Evolutionary conservation across 2,329 filamentous ascomycete genomes (phyloP).

Genomic region (Colletotrichum karsti): DNA sequence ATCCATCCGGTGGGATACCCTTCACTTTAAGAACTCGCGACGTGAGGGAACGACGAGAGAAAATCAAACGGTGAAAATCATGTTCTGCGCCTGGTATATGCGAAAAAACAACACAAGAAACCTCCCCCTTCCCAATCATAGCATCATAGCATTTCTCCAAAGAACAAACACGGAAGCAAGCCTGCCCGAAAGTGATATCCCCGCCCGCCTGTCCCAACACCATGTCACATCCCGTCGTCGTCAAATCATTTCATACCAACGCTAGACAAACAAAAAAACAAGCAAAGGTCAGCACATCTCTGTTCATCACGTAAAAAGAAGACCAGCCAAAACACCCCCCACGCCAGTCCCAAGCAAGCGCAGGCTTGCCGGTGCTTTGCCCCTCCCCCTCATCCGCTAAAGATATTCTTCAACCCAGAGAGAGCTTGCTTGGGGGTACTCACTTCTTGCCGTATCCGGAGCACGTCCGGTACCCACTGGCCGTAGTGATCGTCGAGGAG

Average conservation of each 20-base stretch:
- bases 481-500: slow-evolving; percentile 70
- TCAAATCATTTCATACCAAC: slow-evolving; percentile 6
- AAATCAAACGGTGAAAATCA: neutral
- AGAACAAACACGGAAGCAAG: neutral
- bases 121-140: neutral
- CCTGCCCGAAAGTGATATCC: neutral
- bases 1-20: neutral
- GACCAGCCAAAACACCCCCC: neutral
- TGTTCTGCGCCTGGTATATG: slow-evolving; percentile 9
- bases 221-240: neutral
- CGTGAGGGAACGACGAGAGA: neutral
- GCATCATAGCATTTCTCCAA: neutral
- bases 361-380: no score
- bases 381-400: neutral
- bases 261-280: neutral
- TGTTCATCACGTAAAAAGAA: neutral
- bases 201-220: neutral
- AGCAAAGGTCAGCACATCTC: neutral
- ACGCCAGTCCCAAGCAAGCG: no score
- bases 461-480: slow-evolving; percentile 47
- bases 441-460: slow-evolving; percentile 27
- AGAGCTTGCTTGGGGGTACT: neutral
- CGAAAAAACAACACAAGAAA: neutral
- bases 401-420: neutral
- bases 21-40: neutral